A percentile compares a stretch with the other conserved stretches of the same genome.
These are phyloP conservation scores for Phialocephala subalpina DNA, from an alignment of 2,329 filamentous ascomycete genomes.

Conservation along the genomic window DNA sequence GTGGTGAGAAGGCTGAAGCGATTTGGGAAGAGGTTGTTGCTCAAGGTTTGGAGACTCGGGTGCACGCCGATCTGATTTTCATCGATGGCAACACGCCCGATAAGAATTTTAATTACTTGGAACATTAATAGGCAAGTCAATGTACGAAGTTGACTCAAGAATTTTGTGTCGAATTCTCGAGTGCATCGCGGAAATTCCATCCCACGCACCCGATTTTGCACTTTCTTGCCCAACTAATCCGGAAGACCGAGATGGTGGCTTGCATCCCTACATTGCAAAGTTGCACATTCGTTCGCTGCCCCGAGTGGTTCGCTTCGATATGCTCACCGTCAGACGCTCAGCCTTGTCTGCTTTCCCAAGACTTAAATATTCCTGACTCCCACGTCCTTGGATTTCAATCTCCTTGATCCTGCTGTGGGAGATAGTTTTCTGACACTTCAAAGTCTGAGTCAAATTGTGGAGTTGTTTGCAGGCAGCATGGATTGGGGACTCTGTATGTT, in stretches of 20 bases:
- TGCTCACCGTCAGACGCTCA: neutral
- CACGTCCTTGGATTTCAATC: neutral
- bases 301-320: neutral
- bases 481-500: too few relatives aligned
- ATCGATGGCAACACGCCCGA: neutral
- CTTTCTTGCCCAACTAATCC: too few relatives aligned
- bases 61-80: neutral
- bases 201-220: too few relatives aligned
- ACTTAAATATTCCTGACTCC: neutral
- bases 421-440: too few relatives aligned
- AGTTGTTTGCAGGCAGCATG: too few relatives aligned
- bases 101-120: neutral
- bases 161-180: neutral
- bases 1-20: neutral
- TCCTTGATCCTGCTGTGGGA: too few relatives aligned
- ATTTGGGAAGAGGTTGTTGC: slow-evolving; percentile 20
- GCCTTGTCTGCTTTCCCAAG: neutral
- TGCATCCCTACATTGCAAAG: too few relatives aligned
- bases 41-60: neutral
- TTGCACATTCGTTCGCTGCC: too few relatives aligned
- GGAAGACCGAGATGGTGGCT: too few relatives aligned
- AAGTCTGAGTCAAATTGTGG: too few relatives aligned
- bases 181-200: neutral
- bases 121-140: neutral
- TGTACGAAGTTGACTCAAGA: neutral